Conservation (phyloP, 345 rosid genomes). For the Populus euphratica region DNA sequence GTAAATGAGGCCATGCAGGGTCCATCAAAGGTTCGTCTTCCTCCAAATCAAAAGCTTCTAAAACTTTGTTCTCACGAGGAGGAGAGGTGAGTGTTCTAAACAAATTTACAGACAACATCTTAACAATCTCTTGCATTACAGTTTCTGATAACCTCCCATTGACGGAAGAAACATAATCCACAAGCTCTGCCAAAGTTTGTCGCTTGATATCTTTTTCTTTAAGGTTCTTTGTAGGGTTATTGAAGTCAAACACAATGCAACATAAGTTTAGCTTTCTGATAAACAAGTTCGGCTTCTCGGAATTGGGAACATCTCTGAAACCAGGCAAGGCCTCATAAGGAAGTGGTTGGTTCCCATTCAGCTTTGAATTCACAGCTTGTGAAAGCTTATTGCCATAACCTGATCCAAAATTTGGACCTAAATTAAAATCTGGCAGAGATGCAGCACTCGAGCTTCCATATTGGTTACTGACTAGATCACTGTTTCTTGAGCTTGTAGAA, state of each 20-base stretch:
- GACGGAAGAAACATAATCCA: too few species aligned
- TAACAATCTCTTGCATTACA: too few species aligned
- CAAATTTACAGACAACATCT: too few species aligned
- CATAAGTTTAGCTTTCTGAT: conserved; percentile 57
- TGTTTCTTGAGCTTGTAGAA: conserved; percentile 38
- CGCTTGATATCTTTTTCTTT: too few species aligned
- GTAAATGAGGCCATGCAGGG: too few species aligned
- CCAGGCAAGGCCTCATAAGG: conserved; percentile 65
- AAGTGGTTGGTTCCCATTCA: conserved; percentile 41
- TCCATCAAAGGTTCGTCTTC: too few species aligned
- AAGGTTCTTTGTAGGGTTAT: conserved; percentile 46
- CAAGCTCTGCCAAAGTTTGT: too few species aligned
- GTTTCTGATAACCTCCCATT: too few species aligned
- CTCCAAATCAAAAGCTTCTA: too few species aligned
- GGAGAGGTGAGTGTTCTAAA: too few species aligned
- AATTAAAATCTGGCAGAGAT: conserved; percentile 22
- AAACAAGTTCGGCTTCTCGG: conserved; percentile 68
- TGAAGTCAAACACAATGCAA: conserved; percentile 63
- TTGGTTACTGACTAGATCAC: conserved; percentile 30
- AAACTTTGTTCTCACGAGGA: too few species aligned
- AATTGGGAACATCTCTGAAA: conserved; percentile 63
- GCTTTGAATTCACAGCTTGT: conserved; percentile 40
- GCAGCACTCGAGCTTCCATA: conserved; percentile 28
- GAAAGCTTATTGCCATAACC: conserved; percentile 42
- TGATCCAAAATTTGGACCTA: conserved; percentile 29